phyloP scores from a whole-genome alignment of 768 basidiomycete genomes.

The Symmetrospora coprosmae region DNA sequence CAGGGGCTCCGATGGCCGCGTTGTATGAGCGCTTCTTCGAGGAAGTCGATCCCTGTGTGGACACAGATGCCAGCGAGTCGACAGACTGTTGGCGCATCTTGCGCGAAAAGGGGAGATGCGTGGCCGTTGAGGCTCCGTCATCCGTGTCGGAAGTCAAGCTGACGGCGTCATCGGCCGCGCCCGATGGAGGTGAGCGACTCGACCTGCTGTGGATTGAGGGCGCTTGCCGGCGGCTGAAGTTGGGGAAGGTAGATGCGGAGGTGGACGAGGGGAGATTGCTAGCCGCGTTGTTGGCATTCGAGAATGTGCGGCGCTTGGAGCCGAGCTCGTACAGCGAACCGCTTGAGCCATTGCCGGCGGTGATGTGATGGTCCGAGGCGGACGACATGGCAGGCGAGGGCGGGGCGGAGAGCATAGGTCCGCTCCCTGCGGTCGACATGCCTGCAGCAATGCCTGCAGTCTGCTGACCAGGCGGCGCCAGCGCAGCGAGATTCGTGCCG shows the following conservation, averaged over 20 bases:
- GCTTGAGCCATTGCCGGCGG: neutral
- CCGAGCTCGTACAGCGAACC: conserved; percentile 2
- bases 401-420: conserved; percentile 14
- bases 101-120: conserved; percentile 7
- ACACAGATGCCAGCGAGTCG: conserved; percentile 16
- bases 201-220: neutral
- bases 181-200: conserved; percentile 15
- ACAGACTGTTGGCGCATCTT: conserved; percentile 11
- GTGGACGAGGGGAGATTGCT: too few species aligned
- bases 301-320: neutral
- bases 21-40: conserved; percentile 11
- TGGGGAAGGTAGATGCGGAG: conserved; percentile 1
- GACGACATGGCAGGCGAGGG: conserved; percentile 19
- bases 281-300: neutral
- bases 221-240: neutral
- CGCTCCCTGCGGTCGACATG: too few species aligned
- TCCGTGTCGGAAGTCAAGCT: neutral
- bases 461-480: too few species aligned
- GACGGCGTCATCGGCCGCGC: neutral
- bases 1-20: conserved; percentile 1
- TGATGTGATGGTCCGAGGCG: conserved; percentile 1
- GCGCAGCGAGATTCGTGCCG: too few species aligned
- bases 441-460: too few species aligned
- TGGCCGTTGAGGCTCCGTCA: neutral
- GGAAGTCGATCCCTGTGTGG: conserved; percentile 11